Conservation (phyloP, 2,329 filamentous ascomycete species). For the Venturia effusa region DNA sequence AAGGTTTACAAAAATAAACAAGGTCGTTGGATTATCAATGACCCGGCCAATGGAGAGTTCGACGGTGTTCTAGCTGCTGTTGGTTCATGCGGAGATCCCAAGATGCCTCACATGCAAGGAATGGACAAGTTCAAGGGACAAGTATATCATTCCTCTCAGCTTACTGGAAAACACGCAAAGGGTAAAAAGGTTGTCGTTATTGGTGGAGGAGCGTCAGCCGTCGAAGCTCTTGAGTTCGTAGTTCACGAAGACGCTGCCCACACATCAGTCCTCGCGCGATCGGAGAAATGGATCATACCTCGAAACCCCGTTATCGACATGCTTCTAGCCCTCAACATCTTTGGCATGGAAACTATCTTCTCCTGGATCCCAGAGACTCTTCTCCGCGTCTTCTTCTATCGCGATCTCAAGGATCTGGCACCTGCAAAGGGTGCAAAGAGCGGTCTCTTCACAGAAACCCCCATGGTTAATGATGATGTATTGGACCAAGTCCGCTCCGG, state of each 20-base stretch:
- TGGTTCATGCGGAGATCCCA: slow-evolving; percentile 70
- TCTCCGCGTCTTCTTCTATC: slow-evolving; percentile 70
- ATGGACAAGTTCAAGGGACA: slow-evolving; percentile 61
- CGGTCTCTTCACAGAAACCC: slow-evolving; percentile 72
- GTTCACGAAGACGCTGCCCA: slow-evolving; percentile 54
- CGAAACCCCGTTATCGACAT: slow-evolving; percentile 65
- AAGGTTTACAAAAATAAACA: slow-evolving; percentile 56
- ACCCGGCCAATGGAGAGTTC: slow-evolving; percentile 58
- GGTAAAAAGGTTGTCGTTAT: slow-evolving; percentile 68
- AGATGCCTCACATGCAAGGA: slow-evolving; percentile 59
- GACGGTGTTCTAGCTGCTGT: slow-evolving; percentile 70
- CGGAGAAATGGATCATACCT: slow-evolving; percentile 81
- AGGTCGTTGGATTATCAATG: slow-evolving; percentile 69
- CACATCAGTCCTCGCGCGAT: slow-evolving; percentile 57
- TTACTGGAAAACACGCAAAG: slow-evolving; percentile 62
- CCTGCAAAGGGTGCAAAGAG: slow-evolving; percentile 42
- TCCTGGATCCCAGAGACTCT: slow-evolving; percentile 71
- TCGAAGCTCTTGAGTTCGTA: slow-evolving; percentile 75
- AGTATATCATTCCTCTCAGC: slow-evolving; percentile 63
- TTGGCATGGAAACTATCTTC: slow-evolving; percentile 64
- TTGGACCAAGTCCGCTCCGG: slow-evolving; percentile 64
- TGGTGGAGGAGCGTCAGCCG: slow-evolving; percentile 68
- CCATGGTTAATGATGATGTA: slow-evolving; percentile 78
- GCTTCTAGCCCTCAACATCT: slow-evolving; percentile 65
- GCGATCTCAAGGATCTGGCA: slow-evolving; percentile 64